Evolutionary conservation across 176 grass and related monocot genomes (phyloP), one percentile per base, ranked within the genome.

Genomic region (Oryza longistaminata): DNA sequence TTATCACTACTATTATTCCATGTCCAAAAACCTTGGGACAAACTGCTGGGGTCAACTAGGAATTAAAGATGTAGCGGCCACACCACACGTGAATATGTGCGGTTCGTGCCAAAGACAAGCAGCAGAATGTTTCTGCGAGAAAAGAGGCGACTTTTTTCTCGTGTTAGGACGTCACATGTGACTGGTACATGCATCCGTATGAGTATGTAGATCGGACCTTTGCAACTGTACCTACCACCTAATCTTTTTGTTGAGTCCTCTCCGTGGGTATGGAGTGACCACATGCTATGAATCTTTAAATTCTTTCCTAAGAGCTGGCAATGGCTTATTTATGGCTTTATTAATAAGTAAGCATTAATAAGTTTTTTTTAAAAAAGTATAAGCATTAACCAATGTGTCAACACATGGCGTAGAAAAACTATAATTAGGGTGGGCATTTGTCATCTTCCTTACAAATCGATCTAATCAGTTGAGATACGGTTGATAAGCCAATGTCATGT

Each of bases 91-190:
- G 87, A 85, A 79, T 19, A 77, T 40, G 72, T 69, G 48, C 7
- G 78, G 64, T 68, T n/a, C 66, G 71, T 76, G 85, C 48, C 72
- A 61, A 70, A 11, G 11, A 69, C 39, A 33, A 7, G 66, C 42
- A 4, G 70, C 83, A 50, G 77, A 89, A 89, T 89, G 82, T 89
- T 80, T 83, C 81, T 9, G 81, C 25, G 16, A 53, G 26, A 14
- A 80, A 67, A 80, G 70, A 10, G 76, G 10, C 13, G 82, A 77
- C 48, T 74, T 69, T 83, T 62, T 84, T 81, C 68, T 70, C 11
- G 61, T 55, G 52, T 4, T n/a, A 58, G 61, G 19, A 73, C 70
- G 81, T 66, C 81, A 69, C 87, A 58, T 85, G 48, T 49, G 25
- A 48, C 9, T 2, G 37, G 7, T n/a, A 3, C n/a, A 29, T 17